Base-by-base conservation (phyloP, 805 yeast species). In the Sungouiella blattae region DNA sequence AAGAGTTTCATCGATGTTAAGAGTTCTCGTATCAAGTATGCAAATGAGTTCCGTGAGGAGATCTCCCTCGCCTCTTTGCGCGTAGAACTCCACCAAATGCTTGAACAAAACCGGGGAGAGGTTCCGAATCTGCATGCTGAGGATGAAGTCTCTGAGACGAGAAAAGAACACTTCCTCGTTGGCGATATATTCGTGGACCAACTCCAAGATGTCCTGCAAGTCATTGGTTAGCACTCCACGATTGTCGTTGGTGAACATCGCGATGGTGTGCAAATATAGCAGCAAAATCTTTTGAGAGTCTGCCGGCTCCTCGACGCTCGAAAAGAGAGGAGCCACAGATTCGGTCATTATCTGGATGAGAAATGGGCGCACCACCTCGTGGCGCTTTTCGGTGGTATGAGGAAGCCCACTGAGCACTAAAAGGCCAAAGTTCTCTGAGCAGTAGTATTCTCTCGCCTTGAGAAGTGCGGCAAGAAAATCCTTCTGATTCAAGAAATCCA, bases 1-100 rank as follows among this genome's bases (percentile, higher is more conserved):
- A 11, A 87, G 68, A 0, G 95, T 79, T 15, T 80, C 62, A 57
- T 91, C 96, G 24, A 91, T 73, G 52, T 91, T 96, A 33, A 93
- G 67, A 9, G 78, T 72, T 5, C 65, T 47, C 6, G 84, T 68
- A 48, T 88, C 89, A 17, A 91, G 53, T 2, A 77, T 60, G 46
- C 95, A 83, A 8, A 89, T 65, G 21, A 86, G 52, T 38, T 81
- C 80, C 29, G 87, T 88, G 13, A 91, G 64, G 0, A 60, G 47
- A 2, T 70, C 75, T 3, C 76, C 71, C 30, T 68, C 60, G 5
- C 60, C 65, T 4, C 47, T 43, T 0, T 55, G 37, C 1, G 71
- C 63, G 43, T 76, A 78, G 34, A 64, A 58, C 20, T 64, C 62
- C 2, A 89, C 82, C 60, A 89, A 68, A 9, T 69, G 70, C 45